A percentile compares a stretch with the other conserved stretches of the same genome.
Conservation (phyloP, 176 grass and related monocot species). For the Carex myosuroides region DNA sequence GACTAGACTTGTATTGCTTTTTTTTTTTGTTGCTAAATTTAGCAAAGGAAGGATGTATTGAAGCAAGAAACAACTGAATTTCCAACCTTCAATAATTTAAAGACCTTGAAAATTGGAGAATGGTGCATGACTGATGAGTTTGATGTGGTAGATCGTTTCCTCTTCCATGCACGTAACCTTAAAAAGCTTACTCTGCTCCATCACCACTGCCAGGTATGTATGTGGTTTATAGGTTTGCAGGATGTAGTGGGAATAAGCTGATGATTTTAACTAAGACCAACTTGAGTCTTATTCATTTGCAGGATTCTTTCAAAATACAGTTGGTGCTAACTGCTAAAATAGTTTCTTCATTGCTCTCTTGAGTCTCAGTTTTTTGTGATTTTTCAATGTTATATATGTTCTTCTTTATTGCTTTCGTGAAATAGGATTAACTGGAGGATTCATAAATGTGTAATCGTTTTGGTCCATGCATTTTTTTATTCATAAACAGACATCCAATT, state of each 20-base stretch:
- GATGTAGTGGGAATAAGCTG: background rate
- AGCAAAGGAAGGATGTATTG: too few relatives aligned
- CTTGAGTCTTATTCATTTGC: background rate
- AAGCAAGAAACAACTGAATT: background rate
- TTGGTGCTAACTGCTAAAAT: too few relatives aligned
- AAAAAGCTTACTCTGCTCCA: background rate
- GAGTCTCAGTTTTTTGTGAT: too few relatives aligned
- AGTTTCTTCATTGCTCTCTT: too few relatives aligned
- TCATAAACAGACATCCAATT: too few relatives aligned
- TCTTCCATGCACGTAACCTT: background rate
- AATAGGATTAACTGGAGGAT: background rate
- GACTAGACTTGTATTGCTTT: too few relatives aligned
- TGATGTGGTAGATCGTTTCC: background rate
- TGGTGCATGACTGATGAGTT: background rate
- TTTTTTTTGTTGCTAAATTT: too few relatives aligned
- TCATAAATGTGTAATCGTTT: background rate
- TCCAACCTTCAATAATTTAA: constrained; percentile 4
- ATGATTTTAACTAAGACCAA: background rate
- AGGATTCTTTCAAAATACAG: background rate
- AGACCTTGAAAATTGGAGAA: constrained; percentile 6
- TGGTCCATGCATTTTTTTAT: too few relatives aligned
- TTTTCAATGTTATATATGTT: background rate
- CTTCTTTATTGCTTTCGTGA: background rate
- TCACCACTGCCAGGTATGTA: background rate
- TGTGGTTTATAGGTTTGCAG: background rate